Evolutionary conservation across 2,329 filamentous ascomycete species (phyloP).

Genomic region (Paecilomyces dactylethromorphus): DNA sequence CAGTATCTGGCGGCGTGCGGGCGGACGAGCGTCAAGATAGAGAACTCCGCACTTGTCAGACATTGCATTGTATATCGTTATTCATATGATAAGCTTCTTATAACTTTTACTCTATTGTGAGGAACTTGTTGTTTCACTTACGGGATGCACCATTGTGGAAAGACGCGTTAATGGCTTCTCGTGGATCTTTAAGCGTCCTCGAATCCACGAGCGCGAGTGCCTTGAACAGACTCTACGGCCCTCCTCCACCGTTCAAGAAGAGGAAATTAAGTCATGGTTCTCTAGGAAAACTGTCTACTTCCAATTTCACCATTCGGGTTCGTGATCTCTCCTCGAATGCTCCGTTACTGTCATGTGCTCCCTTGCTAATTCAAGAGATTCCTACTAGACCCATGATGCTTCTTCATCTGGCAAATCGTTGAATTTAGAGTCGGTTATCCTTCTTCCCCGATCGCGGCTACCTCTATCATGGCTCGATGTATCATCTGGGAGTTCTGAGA

Average conservation of each 20-base stretch:
- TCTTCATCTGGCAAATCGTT: conserved; percentile 29
- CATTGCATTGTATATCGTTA: neutral
- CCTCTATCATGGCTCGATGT: conserved; percentile 35
- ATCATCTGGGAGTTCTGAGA: conserved; percentile 16
- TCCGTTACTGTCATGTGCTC: neutral
- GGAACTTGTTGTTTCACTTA: neutral
- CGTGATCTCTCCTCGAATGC: conserved; percentile 3
- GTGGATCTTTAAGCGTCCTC: conserved; percentile 20
- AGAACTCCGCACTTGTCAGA: neutral
- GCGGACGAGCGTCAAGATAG: neutral
- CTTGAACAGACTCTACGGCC: conserved; percentile 23
- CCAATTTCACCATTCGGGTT: conserved; percentile 24
- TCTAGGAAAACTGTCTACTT: conserved; percentile 12
- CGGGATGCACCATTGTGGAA: conserved; percentile 17
- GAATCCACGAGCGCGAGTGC: conserved; percentile 26
- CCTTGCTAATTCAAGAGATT: neutral
- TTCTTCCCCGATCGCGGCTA: conserved; percentile 29
- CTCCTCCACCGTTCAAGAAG: conserved; percentile 23
- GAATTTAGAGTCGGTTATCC: conserved; percentile 27
- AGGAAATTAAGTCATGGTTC: conserved; percentile 21
- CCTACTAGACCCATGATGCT: conserved; percentile 25
- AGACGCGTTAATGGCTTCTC: conserved; percentile 32
- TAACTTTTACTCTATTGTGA: neutral
- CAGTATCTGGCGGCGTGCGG: neutral
- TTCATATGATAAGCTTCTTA: neutral